Base-by-base conservation (phyloP, 2,329 filamentous ascomycete genomes). In the Colletotrichum nymphaeae region DNA sequence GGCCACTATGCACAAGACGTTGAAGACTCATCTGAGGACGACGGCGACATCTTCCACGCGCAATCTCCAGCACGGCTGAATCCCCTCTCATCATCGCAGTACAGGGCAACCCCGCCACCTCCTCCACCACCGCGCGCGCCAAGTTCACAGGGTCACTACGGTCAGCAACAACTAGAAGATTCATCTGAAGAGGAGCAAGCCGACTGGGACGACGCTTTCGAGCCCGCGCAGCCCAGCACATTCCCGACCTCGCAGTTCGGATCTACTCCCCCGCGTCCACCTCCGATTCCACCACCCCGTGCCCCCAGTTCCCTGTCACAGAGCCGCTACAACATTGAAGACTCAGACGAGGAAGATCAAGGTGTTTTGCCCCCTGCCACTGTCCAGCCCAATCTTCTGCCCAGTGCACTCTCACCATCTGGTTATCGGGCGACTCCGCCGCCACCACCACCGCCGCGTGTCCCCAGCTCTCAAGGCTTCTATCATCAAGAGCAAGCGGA, bases 401-500 rank as follows among this genome's bases (percentile, higher is more conserved):
- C 69, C 16, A 68, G 53, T 42, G 8, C 58, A 30, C n/a, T 63
- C 37, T 32, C 65, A 22, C 37, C 42, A 14, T 46, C 69, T 24
- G 57, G 42, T 6, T 32, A 58, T 53, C 46, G 24, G 30, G 53
- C 66, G 24, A 49, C 32, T 26, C 59, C 59, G 9, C 28, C 65
- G 19, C 60, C 70, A 12, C 60, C 60, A n/a, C 56, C 70, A 35
- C 59, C 66, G 26, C 70, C 59, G 19, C 70, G 53, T 56, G 66
- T 30, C 9, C 42, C 66, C 4, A 64, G 66, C 46, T 49, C 70
- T 42, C 70, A 72, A 46, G 70, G 59, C 22, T 22, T 69, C n/a
- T 5, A 73, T 73, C 60, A 65, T 70, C 67, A 70, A 73, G 70
- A 70, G 67, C 70, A 65, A 55, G 30, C 49, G 55, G 66, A 60